Evolutionary conservation across 1,139 yeast species (phyloP).

Genomic region (Pichia sp.): DNA sequence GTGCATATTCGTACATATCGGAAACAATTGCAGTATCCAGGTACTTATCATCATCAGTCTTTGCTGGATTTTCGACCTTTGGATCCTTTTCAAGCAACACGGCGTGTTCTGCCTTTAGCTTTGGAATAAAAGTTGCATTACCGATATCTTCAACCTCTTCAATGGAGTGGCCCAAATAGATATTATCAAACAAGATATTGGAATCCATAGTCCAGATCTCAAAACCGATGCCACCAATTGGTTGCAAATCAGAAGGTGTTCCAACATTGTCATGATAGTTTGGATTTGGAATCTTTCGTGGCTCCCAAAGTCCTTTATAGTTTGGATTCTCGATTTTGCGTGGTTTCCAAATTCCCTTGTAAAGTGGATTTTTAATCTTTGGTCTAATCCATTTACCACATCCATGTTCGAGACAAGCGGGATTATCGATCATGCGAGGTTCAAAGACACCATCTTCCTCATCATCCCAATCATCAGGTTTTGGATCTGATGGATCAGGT

Average conservation of each 20-base stretch:
- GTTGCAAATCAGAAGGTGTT: slow-evolving; percentile 54
- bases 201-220: slow-evolving; percentile 87
- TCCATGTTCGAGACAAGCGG: slow-evolving; percentile 61
- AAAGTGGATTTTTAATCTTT: slow-evolving; percentile 55
- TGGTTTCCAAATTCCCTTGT: slow-evolving; percentile 72
- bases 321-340: slow-evolving; percentile 65
- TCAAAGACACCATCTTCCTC: slow-evolving; percentile 83
- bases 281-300: slow-evolving; percentile 62
- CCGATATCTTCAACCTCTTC: slow-evolving; percentile 80
- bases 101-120: slow-evolving; percentile 48
- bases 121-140: slow-evolving; percentile 62
- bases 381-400: slow-evolving; percentile 77
- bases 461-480: slow-evolving; percentile 79
- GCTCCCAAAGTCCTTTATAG: slow-evolving; percentile 76
- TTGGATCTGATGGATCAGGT: slow-evolving; percentile 55
- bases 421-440: slow-evolving; percentile 64
- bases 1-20: slow-evolving; percentile 18
- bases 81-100: slow-evolving; percentile 34
- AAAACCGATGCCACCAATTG: slow-evolving; percentile 78
- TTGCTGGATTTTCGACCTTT: slow-evolving; percentile 26
- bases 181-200: slow-evolving; percentile 70
- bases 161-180: slow-evolving; percentile 77
- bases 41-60: slow-evolving; percentile 14
- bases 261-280: slow-evolving; percentile 49
- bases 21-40: slow-evolving; percentile 18